phyloP scores from a whole-genome alignment of 1,139 yeast species.

The Taiozyma onychis region DNA sequence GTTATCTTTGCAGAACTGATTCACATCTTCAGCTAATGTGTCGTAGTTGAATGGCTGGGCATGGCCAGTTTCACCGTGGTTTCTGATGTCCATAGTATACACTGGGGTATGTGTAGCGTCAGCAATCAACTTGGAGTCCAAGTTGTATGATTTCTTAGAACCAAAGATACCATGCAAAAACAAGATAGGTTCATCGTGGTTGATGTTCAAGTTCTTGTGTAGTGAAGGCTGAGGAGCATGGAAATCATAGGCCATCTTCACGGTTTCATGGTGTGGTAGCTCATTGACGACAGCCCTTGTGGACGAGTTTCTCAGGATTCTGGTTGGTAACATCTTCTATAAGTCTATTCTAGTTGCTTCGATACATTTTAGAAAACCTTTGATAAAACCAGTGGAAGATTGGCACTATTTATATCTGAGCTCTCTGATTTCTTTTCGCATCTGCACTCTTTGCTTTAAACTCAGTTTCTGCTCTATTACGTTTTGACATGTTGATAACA shows the following conservation, averaged over 20 bases:
- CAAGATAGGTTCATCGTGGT: slow-evolving; percentile 31
- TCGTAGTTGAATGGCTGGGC: slow-evolving; percentile 39
- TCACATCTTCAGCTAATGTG: slow-evolving; percentile 39
- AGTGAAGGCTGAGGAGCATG: slow-evolving; percentile 22
- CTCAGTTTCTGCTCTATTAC: not conserved
- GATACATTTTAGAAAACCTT: slow-evolving; percentile 2
- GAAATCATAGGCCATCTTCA: slow-evolving; percentile 25
- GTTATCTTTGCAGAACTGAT: slow-evolving; percentile 28
- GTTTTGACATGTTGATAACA: not conserved
- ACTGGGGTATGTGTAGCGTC: slow-evolving; percentile 30
- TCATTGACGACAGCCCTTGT: slow-evolving; percentile 3
- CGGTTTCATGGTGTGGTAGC: slow-evolving; percentile 23
- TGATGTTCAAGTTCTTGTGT: slow-evolving; percentile 17
- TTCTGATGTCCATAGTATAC: slow-evolving; percentile 41
- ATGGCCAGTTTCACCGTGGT: slow-evolving; percentile 43
- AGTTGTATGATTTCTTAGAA: slow-evolving; percentile 35
- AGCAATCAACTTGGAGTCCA: slow-evolving; percentile 34
- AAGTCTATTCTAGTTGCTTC: not conserved
- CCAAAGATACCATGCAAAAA: slow-evolving; percentile 49
- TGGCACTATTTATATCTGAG: not conserved
- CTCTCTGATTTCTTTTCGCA: not conserved
- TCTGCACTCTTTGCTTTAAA: not conserved
- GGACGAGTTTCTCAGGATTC: slow-evolving; percentile 12
- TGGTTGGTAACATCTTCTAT: slow-evolving; percentile 15
- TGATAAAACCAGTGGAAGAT: not conserved